Percentiles rank a stretch among this genome's conserved stretches.
These are phyloP conservation scores for Claviceps humidiphila DNA, from an alignment of 2,329 filamentous ascomycete genomes.

Conservation along the genomic window DNA sequence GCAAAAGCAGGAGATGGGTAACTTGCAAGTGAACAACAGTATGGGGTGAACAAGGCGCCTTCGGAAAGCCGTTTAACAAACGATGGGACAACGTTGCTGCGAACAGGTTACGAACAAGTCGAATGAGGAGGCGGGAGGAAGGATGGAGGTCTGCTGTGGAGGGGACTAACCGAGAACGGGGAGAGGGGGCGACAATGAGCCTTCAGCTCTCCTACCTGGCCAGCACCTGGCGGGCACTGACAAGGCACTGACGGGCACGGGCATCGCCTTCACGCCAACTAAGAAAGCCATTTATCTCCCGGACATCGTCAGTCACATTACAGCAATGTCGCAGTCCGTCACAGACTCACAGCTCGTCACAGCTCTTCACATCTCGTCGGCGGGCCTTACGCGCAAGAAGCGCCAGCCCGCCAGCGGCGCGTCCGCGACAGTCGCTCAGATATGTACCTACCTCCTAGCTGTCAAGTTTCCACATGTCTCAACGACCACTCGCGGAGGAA, in stretches of 20 bases:
- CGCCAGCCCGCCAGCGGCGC: too few relatives aligned
- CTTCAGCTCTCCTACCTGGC: neutral
- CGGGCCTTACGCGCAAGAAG: too few relatives aligned
- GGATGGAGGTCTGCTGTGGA: neutral
- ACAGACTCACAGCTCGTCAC: too few relatives aligned
- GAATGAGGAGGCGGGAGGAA: neutral
- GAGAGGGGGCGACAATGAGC: neutral
- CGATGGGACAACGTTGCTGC: neutral
- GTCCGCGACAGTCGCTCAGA: too few relatives aligned
- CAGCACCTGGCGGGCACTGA: neutral
- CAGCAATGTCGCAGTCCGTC: too few relatives aligned
- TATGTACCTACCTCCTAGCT: too few relatives aligned
- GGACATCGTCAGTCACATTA: too few relatives aligned
- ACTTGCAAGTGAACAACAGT: neutral
- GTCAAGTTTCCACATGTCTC: neutral
- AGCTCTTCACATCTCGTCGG: neutral
- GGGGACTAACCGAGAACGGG: neutral
- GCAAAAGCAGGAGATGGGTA: neutral
- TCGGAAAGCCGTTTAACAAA: neutral
- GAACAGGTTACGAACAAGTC: neutral
- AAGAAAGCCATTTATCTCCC: neutral
- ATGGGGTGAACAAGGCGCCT: neutral
- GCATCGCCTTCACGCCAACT: neutral
- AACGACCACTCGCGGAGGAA: neutral
- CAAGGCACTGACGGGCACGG: neutral